phyloP scores from a whole-genome alignment of 208 protist species.

The Blechomonas ayalai region DNA sequence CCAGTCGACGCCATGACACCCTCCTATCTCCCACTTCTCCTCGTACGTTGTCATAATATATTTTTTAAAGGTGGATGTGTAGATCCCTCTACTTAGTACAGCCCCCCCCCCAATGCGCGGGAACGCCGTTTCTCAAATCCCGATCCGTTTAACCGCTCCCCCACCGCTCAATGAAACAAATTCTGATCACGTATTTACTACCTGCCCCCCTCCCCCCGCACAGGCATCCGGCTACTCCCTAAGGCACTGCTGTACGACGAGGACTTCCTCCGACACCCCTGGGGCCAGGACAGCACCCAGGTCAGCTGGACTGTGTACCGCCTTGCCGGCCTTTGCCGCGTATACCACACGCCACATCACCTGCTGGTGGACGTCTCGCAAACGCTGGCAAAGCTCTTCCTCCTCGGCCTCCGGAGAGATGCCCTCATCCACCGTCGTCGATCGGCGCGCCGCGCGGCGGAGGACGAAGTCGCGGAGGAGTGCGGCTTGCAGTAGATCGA shows the following conservation, averaged over 20 bases:
- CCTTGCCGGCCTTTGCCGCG: conserved; percentile 24
- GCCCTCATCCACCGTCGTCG: not conserved
- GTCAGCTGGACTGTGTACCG: conserved; percentile 52
- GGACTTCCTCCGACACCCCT: conserved; percentile 55
- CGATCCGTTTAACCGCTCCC: too few relatives aligned
- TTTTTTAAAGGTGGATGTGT: too few relatives aligned
- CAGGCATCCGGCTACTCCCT: conserved; percentile 16
- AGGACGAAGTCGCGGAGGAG: conserved; percentile 13
- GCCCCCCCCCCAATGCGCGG: too few relatives aligned
- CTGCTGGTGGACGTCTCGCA: conserved; percentile 12
- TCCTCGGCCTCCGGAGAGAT: not conserved
- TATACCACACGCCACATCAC: conserved; percentile 62
- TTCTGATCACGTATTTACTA: too few relatives aligned
- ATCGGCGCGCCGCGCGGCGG: not conserved
- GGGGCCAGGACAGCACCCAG: conserved; percentile 34
- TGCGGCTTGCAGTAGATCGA: conserved; percentile 18
- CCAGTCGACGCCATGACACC: too few relatives aligned
- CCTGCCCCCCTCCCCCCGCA: too few relatives aligned
- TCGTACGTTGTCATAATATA: too few relatives aligned
- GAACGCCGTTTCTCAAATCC: too few relatives aligned
- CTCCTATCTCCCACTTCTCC: too few relatives aligned
- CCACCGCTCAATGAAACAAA: too few relatives aligned
- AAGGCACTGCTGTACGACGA: conserved; percentile 74
- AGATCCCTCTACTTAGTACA: too few relatives aligned
- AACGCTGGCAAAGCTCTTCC: conserved; percentile 2